phyloP scores from a whole-genome alignment of 345 rosid species.

The Salix brachista region DNA sequence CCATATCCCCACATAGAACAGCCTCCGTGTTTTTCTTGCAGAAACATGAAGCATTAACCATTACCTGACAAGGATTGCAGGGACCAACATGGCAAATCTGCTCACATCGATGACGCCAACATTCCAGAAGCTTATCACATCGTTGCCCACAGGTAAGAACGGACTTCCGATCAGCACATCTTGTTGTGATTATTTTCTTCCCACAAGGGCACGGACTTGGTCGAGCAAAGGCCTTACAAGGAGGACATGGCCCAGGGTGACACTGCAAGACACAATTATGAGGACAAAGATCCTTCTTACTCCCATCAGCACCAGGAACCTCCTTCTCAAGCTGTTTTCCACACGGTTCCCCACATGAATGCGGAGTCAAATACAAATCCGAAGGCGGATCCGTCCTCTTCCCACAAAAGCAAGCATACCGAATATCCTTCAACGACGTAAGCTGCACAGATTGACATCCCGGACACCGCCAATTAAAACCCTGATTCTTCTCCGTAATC shows the following conservation, averaged over 20 bases:
- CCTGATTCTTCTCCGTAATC: slow-evolving; percentile 73
- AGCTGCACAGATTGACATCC: slow-evolving; percentile 95
- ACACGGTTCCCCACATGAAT: slow-evolving; percentile 97
- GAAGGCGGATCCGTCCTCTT: slow-evolving; percentile 83
- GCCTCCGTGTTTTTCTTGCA: slow-evolving; percentile 74
- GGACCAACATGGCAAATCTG: slow-evolving; percentile 73
- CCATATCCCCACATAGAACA: slow-evolving; percentile 76
- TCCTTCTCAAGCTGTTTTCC: slow-evolving; percentile 81
- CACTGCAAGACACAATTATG: slow-evolving; percentile 94
- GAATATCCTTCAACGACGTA: slow-evolving; percentile 65
- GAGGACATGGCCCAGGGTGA: slow-evolving; percentile 99
- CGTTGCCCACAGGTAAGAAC: slow-evolving; percentile 69
- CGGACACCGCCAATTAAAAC: slow-evolving; percentile 93
- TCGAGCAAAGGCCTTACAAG: slow-evolving; percentile 93
- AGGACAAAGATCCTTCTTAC: slow-evolving; percentile 68
- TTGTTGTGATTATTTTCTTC: slow-evolving; percentile 67
- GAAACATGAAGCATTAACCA: slow-evolving; percentile 69
- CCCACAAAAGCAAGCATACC: slow-evolving; percentile 75
- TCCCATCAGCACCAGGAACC: slow-evolving; percentile 26
- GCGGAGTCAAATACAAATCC: slow-evolving; percentile 90
- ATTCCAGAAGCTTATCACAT: slow-evolving; percentile 72
- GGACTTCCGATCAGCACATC: slow-evolving; percentile 80
- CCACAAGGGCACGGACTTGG: slow-evolving; percentile 81
- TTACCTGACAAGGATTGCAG: slow-evolving; percentile 71
- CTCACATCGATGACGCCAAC: slow-evolving; percentile 73